Evolutionary conservation across 2,329 filamentous ascomycete species (phyloP).

Genomic region (Colletotrichum simmondsii): DNA sequence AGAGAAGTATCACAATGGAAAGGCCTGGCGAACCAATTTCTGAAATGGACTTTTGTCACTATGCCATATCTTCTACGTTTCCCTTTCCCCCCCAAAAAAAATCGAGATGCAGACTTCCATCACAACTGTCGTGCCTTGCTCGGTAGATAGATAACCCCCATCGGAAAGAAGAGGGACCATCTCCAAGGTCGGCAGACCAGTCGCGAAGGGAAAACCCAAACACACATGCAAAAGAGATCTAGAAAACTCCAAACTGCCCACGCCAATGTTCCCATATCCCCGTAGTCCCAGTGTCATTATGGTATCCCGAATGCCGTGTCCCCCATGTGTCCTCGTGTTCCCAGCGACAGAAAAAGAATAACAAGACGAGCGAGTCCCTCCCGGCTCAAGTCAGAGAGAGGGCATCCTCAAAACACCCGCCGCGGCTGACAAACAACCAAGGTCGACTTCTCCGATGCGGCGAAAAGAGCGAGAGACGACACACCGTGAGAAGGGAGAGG

Average conservation of each 20-base stretch:
- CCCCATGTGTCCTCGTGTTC: neutral
- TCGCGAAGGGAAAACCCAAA: neutral
- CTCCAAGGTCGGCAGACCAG: neutral
- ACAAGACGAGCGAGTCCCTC: no score
- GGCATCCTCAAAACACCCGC: no score
- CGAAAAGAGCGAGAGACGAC: no score
- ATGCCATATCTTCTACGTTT: neutral
- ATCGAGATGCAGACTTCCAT: neutral
- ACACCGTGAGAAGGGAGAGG: no score
- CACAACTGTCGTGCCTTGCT: neutral
- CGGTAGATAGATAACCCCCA: neutral
- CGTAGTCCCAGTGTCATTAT: no score
- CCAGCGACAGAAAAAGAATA: no score
- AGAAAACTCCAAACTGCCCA: neutral
- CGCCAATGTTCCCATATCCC: neutral
- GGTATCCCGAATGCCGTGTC: neutral
- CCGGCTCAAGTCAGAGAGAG: no score
- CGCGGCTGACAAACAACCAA: no score
- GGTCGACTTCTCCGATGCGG: no score
- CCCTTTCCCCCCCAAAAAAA: no score
- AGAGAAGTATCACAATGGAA: no score
- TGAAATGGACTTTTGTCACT: neutral
- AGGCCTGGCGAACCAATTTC: no score
- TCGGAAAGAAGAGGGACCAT: neutral
- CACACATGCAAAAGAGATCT: neutral